phyloP scores from a whole-genome alignment of 202 grass and related monocot genomes.

The Carex arenaria region DNA sequence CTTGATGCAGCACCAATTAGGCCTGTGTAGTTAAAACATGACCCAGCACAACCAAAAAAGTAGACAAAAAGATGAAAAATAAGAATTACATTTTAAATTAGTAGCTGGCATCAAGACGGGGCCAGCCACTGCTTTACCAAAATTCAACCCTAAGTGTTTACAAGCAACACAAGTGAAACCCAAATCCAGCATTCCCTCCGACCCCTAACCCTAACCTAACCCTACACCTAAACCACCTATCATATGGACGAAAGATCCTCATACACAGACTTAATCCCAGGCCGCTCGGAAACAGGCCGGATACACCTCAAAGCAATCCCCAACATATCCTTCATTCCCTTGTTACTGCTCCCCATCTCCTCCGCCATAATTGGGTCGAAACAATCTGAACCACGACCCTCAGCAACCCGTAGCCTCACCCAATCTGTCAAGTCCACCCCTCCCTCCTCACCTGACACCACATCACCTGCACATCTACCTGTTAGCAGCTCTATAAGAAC shows the following conservation, averaged over 20 bases:
- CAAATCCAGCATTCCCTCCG: slow-evolving; percentile 21
- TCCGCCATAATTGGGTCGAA: slow-evolving; percentile 60
- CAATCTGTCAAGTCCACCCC: slow-evolving; percentile 69
- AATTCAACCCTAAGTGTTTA: slow-evolving; percentile 20
- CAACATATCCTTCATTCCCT: slow-evolving; percentile 84
- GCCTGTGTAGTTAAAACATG: background rate
- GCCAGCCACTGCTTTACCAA: slow-evolving; percentile 39
- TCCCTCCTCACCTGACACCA: slow-evolving; percentile 51
- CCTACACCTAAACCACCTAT: slow-evolving; percentile 28
- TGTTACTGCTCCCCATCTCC: slow-evolving; percentile 45
- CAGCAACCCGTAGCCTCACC: slow-evolving; percentile 65
- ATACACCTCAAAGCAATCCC: slow-evolving; percentile 95
- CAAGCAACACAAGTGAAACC: slow-evolving; percentile 36
- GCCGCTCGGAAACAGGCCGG: slow-evolving; percentile 58
- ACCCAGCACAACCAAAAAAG: background rate
- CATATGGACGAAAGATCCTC: slow-evolving; percentile 90
- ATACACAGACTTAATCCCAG: slow-evolving; percentile 93
- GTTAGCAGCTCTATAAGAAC: slow-evolving; percentile 74
- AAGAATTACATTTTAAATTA: slow-evolving; percentile 37
- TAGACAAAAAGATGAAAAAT: slow-evolving; percentile 15
- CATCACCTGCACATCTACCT: slow-evolving; percentile 56
- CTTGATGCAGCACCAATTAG: background rate
- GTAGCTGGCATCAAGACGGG: slow-evolving; percentile 54
- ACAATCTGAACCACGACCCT: slow-evolving; percentile 67
- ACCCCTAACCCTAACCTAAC: background rate